Evolutionary conservation across 306 rosid species (phyloP), one percentile per base, ranked within the genome.

Genomic region (Begonia fuchsioides): DNA sequence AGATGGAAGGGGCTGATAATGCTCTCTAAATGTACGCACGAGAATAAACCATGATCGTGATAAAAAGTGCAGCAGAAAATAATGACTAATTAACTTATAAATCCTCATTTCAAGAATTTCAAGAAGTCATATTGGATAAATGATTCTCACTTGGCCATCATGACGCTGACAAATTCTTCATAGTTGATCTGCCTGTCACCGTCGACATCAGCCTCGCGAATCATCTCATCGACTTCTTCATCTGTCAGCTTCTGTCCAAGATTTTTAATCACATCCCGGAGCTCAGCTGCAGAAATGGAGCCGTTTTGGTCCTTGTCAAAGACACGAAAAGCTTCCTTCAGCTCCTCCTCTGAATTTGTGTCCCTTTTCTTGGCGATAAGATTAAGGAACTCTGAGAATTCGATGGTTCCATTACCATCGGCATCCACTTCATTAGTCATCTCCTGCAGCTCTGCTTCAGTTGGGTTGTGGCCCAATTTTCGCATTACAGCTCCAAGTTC

Each of bases 91-190:
- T n/a, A n/a, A n/a, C n/a, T n/a, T n/a, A n/a, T n/a, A n/a, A n/a
- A n/a, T n/a, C n/a, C n/a, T n/a, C n/a, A n/a, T 19, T 55, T 17
- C 17, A 41, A 17, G 59, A 49, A 55, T 44, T 55, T 43, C 44
- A 55, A 48, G 50, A 43, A 43, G 32, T 43, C 43, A 9, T 55
- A n/a, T 44, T 39, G 46, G 44, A 32, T 44, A 51, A 56, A 43
- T 46, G 52, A 12, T 56, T 19, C 60, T 56, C 60, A 56, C 60
- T 56, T 56, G 51, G 60, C 60, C 60, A 56, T 56, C 60, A 56
- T 56, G 60, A 56, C 50, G 45, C 46, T 56, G 32, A 56, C 60
- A 45, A 56, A 56, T 35, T 56, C 60, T 14, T 56, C 60, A 17
- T 56, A 56, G 60, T 56, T 56, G 60, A 56, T 56, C 40, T 56